Evolutionary conservation across 2,329 filamentous ascomycete species (phyloP).

Genomic region (Colletotrichum simmondsii): DNA sequence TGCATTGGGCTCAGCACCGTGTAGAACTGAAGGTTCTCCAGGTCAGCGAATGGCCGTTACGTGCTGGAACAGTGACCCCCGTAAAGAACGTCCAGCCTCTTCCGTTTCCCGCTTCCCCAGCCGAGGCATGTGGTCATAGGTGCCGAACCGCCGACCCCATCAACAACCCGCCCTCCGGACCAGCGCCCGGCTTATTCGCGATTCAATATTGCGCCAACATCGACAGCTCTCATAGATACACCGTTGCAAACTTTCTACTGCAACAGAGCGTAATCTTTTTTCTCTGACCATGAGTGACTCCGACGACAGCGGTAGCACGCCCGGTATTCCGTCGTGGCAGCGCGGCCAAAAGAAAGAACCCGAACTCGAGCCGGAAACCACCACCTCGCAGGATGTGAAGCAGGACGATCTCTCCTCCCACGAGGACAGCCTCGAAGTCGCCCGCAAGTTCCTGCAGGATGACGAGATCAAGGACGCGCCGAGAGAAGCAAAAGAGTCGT

Average conservation of each 20-base stretch:
- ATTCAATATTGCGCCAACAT: not conserved
- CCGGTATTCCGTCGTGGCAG: slow-evolving; percentile 47
- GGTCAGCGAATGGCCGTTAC: not conserved
- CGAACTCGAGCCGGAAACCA: slow-evolving; percentile 10
- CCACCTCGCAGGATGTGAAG: slow-evolving; percentile 19
- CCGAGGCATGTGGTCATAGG: slow-evolving; percentile 36
- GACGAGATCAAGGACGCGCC: slow-evolving; percentile 76
- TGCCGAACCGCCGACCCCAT: slow-evolving; percentile 25
- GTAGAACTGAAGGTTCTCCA: not conserved
- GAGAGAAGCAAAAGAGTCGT: slow-evolving; percentile 78
- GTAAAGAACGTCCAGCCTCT: slow-evolving; percentile 11
- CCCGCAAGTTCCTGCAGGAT: slow-evolving; percentile 80
- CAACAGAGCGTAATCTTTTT: not conserved
- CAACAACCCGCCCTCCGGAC: not conserved
- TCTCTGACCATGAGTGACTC: slow-evolving; percentile 44
- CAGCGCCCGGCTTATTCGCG: not conserved
- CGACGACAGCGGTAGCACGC: slow-evolving; percentile 39
- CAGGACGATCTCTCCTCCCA: slow-evolving; percentile 19
- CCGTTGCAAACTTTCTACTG: not conserved
- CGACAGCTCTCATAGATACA: not conserved
- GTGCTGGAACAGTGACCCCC: not conserved
- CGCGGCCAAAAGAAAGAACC: slow-evolving; percentile 33
- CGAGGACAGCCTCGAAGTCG: slow-evolving; percentile 65
- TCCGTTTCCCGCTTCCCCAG: slow-evolving; percentile 21
- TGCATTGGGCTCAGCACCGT: slow-evolving; percentile 19